A percentile compares a stretch with the other conserved stretches of the same genome.
Conservation (phyloP, 495 filamentous ascomycete species). For the Aspergillus saccharolyticus region DNA sequence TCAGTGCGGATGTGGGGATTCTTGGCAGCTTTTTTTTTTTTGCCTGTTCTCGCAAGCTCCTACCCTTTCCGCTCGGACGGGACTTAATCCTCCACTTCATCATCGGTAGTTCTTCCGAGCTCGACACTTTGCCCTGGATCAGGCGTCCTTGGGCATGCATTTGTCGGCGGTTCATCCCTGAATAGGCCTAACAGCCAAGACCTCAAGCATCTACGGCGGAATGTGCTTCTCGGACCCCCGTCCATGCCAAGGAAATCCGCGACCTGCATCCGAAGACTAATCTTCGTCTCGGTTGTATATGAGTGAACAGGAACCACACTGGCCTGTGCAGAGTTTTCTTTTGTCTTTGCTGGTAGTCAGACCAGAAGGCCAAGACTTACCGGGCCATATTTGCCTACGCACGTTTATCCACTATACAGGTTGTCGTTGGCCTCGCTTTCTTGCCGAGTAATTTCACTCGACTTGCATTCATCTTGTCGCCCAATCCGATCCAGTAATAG, state of each 20-base stretch:
- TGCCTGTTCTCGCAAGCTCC: background rate
- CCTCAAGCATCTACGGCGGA: background rate
- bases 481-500: too few relatives aligned
- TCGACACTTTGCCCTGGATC: background rate
- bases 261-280: background rate
- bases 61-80: background rate
- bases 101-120: background rate
- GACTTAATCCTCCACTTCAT: background rate
- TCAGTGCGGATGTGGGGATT: background rate
- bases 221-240: background rate
- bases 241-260: background rate
- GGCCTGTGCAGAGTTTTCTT: too few relatives aligned
- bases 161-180: background rate
- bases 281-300: background rate
- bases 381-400: too few relatives aligned
- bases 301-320: too few relatives aligned
- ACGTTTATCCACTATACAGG: too few relatives aligned
- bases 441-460: too few relatives aligned
- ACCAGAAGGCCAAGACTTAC: too few relatives aligned
- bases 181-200: background rate
- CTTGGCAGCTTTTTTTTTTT: background rate
- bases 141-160: background rate
- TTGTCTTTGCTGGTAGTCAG: too few relatives aligned
- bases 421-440: too few relatives aligned
- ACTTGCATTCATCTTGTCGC: too few relatives aligned